A percentile compares a stretch with the other conserved stretches of the same genome.
Conservation (phyloP, 805 yeast genomes). For the Saccharomycopsis synnaedendra region DNA sequence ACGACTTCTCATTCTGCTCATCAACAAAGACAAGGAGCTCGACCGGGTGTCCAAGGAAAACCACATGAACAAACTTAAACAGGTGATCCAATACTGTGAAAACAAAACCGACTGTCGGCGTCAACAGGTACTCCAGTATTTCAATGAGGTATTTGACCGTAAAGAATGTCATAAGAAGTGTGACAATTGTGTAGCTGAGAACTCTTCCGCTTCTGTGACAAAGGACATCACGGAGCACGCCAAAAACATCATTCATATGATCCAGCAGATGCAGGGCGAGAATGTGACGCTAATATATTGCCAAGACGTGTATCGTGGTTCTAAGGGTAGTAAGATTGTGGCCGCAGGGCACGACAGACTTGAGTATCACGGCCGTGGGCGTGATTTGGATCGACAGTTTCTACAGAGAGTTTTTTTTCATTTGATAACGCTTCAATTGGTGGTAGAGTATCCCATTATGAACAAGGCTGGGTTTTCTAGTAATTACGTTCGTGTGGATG, state of each 20-base stretch:
- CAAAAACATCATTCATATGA: constrained; percentile 44
- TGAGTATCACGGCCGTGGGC: constrained; percentile 64
- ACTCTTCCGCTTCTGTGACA: constrained; percentile 30
- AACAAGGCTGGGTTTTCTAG: constrained; percentile 73
- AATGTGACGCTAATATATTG: constrained; percentile 70
- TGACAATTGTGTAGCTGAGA: constrained; percentile 63
- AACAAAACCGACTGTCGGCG: constrained; percentile 86
- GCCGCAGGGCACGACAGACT: constrained; percentile 49
- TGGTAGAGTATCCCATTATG: constrained; percentile 63
- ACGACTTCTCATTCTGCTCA: constrained; percentile 60
- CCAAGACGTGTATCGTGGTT: constrained; percentile 75
- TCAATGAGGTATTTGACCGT: constrained; percentile 71
- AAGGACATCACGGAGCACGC: constrained; percentile 65
- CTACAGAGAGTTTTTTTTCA: constrained; percentile 78
- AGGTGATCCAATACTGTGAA: constrained; percentile 86
- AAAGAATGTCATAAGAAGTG: constrained; percentile 59
- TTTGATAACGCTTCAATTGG: constrained; percentile 49
- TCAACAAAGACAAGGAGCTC: constrained; percentile 62
- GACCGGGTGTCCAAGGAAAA: constrained; percentile 56
- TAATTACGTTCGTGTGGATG: constrained; percentile 52
- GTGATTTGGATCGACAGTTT: constrained; percentile 48
- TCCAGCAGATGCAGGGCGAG: constrained; percentile 39
- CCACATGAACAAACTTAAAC: constrained; percentile 64
- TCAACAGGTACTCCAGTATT: constrained; percentile 78
- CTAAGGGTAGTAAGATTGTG: constrained; percentile 48